Conservation (phyloP, 805 yeast genomes). For the Nakazawaea ernobii region DNA sequence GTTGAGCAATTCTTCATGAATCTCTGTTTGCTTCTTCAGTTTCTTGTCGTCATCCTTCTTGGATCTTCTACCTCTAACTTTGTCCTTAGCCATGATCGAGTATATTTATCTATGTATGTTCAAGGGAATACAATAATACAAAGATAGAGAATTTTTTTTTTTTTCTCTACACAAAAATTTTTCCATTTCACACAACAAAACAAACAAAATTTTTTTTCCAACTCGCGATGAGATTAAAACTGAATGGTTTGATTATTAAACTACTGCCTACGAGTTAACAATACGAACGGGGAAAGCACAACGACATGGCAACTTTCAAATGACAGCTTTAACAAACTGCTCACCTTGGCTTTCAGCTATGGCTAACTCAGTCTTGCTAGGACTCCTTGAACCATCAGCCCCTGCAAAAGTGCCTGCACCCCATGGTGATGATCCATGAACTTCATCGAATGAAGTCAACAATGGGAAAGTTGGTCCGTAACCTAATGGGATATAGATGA, state of each 20-base stretch:
- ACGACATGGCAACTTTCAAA: slow-evolving; percentile 19
- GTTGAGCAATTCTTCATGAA: not conserved
- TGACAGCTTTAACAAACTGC: slow-evolving; percentile 45
- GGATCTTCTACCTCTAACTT: slow-evolving; percentile 29
- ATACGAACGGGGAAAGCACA: not conserved
- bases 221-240: not conserved
- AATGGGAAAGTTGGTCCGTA: slow-evolving; percentile 52
- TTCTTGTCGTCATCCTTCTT: slow-evolving; percentile 9
- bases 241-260: too few relatives aligned
- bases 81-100: slow-evolving; percentile 11
- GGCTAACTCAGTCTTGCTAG: slow-evolving; percentile 56
- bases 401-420: slow-evolving; percentile 82
- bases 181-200: too few relatives aligned
- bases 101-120: not conserved
- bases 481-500: slow-evolving; percentile 73
- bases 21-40: slow-evolving; percentile 9
- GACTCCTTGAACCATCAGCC: slow-evolving; percentile 68
- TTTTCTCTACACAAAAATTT: not conserved
- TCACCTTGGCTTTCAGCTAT: slow-evolving; percentile 66
- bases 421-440: slow-evolving; percentile 83
- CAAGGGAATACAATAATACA: too few relatives aligned
- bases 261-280: too few relatives aligned
- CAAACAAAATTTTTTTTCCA: not conserved
- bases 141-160: not conserved
- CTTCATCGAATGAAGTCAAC: slow-evolving; percentile 52